Evolutionary conservation across 2,329 filamentous ascomycete genomes (phyloP), one percentile per base, ranked within the genome.

Genomic region (Ilyonectria mors-panacis): DNA sequence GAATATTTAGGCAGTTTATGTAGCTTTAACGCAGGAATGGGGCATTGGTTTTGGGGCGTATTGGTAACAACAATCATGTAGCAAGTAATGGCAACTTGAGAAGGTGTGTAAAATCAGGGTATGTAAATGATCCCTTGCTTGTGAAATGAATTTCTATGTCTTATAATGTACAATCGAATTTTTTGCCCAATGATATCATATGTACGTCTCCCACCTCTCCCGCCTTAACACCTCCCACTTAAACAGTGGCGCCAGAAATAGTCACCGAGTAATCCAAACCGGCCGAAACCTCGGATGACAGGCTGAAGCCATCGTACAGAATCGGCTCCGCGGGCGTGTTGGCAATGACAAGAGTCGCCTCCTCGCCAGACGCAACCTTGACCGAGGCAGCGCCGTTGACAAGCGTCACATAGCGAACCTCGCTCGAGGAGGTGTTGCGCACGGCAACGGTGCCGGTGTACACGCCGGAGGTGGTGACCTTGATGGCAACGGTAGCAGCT

Each of bases 241-340:
- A 64, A 0, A 63, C 75, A 12, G 75, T 77, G 3, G 78, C 79
- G 10, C 80, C 80, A 2, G 77, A 75, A 6, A 82, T 45, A 13
- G 69, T 78, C 19, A 82, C 71, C 6, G 77, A 78, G 59, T 83
- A 85, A 51, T 84, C 78, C 21, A 84, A 61, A 0, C 82, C 82
- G 42, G 75, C 73, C 28, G 74, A 80, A 0, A 80, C 81, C 23
- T 80, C 82, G 3, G 75, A 74, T 2, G 70, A 78, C 21, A 83
- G 71, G 35, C 78, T 66, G 63, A 84, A 85, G 3, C 82, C 79
- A 69, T 86, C 83, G 66, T 85, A 87, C 54, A 81, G 73, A 28
- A 85, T 76, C 26, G 85, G 76, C 54, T 77, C 67, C 8, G 76
- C 76, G 8, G 85, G 85, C 3, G 85, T 85, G 68, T 87, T 86